A percentile compares a stretch with the other conserved stretches of the same genome.
These are phyloP conservation scores for Cordyceps farinosa DNA, from an alignment of 2,329 filamentous ascomycete genomes.

Conservation along the genomic window DNA sequence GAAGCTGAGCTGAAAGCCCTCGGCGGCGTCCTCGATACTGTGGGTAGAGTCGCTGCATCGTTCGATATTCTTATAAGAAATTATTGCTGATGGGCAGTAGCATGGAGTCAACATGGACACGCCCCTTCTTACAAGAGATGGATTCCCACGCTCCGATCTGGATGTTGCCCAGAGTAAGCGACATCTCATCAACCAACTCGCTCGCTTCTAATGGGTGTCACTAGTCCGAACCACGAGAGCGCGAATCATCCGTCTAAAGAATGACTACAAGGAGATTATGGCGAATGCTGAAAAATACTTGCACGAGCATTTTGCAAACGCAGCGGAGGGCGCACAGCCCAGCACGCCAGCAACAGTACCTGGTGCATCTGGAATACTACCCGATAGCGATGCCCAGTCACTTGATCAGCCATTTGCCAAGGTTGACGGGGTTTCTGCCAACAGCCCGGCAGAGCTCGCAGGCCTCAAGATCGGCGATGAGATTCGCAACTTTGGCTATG, in stretches of 20 bases:
- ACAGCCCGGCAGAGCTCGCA: conserved; percentile 77
- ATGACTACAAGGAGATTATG: conserved; percentile 94
- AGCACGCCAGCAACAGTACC: conserved; percentile 21
- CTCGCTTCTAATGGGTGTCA: conserved; percentile 19
- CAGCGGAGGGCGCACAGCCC: conserved; percentile 49
- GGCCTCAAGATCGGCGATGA: conserved; percentile 77
- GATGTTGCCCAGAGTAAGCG: conserved; percentile 86
- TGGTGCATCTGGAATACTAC: conserved; percentile 26
- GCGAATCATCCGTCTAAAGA: conserved; percentile 82
- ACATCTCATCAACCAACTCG: background rate
- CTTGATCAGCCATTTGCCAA: conserved; percentile 65
- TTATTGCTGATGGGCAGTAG: conserved; percentile 43
- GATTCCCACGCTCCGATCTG: conserved; percentile 88
- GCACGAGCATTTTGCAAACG: conserved; percentile 83
- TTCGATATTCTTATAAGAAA: background rate
- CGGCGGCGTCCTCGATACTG: conserved; percentile 82
- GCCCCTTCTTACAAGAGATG: conserved; percentile 78
- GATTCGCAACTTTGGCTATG: conserved; percentile 80
- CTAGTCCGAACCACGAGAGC: conserved; percentile 88
- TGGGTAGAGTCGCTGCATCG: conserved; percentile 41
- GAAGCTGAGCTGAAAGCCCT: conserved; percentile 85
- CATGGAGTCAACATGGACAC: conserved; percentile 94
- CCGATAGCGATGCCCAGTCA: conserved; percentile 28
- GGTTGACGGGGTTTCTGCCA: conserved; percentile 75
- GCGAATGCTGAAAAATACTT: conserved; percentile 74